These are phyloP conservation scores for Claviceps sp. DNA, from an alignment of 2,329 filamentous ascomycete species.

Conservation along the genomic window DNA sequence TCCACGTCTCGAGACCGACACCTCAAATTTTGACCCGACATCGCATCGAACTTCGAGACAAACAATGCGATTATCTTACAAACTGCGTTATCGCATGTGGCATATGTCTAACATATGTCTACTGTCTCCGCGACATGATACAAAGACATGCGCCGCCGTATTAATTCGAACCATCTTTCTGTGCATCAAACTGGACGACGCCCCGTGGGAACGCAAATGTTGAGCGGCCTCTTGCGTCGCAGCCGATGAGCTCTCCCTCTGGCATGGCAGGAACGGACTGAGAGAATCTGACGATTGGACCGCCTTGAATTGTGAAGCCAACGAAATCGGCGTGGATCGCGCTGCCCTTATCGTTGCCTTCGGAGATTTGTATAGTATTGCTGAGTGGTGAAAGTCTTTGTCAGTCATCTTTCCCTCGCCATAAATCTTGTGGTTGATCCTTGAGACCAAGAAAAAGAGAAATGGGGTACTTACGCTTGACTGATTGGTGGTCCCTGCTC, in stretches of 20 bases:
- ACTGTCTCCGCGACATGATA: no score
- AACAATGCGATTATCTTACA: no score
- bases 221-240: conserved; percentile 20
- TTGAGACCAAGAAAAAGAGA: not conserved
- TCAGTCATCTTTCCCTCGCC: no score
- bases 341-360: conserved; percentile 20
- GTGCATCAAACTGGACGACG: conserved; percentile 18
- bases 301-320: conserved; percentile 31
- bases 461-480: conserved; percentile 25
- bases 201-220: conserved; percentile 26
- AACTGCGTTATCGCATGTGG: no score
- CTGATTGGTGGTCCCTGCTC: conserved; percentile 25
- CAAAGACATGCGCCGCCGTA: no score
- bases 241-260: conserved; percentile 24
- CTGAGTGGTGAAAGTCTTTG: conserved; percentile 1
- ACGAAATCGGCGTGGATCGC: conserved; percentile 24
- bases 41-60: no score
- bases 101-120: no score
- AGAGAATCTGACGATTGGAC: conserved; percentile 31
- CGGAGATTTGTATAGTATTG: conserved; percentile 24
- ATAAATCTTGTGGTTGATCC: no score
- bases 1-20: no score
- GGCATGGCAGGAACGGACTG: conserved; percentile 18
- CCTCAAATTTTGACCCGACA: no score
- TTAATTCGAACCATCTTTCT: conserved; percentile 1